Conservation (phyloP, 2,329 filamentous ascomycete genomes). For the Aspergillus amoenus region DNA sequence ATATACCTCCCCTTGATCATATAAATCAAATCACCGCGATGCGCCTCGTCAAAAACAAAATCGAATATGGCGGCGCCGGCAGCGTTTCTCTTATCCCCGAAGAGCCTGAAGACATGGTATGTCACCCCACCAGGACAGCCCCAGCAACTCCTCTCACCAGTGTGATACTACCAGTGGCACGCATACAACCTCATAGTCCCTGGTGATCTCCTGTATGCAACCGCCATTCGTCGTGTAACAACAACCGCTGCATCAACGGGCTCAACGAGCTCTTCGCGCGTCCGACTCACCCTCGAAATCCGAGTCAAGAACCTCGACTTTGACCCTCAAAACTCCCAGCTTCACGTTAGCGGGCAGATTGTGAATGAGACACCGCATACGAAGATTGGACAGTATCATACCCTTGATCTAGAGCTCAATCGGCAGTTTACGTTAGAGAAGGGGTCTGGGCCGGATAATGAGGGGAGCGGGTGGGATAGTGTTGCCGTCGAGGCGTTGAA, state of each 20-base stretch:
- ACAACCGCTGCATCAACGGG: conserved; percentile 57
- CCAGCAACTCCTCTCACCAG: conserved; percentile 5
- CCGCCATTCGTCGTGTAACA: conserved; percentile 66
- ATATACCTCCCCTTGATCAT: background rate
- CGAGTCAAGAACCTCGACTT: conserved; percentile 67
- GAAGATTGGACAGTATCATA: conserved; percentile 67
- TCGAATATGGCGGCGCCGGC: conserved; percentile 66
- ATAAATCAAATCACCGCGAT: conserved; percentile 42
- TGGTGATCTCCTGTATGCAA: conserved; percentile 63
- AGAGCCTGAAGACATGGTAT: conserved; percentile 73
- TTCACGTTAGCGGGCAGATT: conserved; percentile 68
- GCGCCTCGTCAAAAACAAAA: conserved; percentile 66
- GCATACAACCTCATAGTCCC: conserved; percentile 71
- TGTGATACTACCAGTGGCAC: conserved; percentile 58
- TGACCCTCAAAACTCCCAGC: conserved; percentile 64
- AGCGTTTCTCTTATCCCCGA: conserved; percentile 66
- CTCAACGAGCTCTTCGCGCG: conserved; percentile 61
- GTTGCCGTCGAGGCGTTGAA: conserved; percentile 75
- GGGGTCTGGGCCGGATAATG: conserved; percentile 51
- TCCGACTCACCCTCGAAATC: conserved; percentile 65
- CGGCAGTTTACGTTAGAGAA: conserved; percentile 88
- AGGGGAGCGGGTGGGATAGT: conserved; percentile 75
- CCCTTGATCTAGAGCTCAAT: conserved; percentile 80
- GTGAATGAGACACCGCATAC: conserved; percentile 66
- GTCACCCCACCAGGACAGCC: background rate